Percentiles rank a stretch among this genome's conserved stretches.
Conservation (phyloP, 1,284 basidiomycete genomes). For the Sphagnurus paluster region DNA sequence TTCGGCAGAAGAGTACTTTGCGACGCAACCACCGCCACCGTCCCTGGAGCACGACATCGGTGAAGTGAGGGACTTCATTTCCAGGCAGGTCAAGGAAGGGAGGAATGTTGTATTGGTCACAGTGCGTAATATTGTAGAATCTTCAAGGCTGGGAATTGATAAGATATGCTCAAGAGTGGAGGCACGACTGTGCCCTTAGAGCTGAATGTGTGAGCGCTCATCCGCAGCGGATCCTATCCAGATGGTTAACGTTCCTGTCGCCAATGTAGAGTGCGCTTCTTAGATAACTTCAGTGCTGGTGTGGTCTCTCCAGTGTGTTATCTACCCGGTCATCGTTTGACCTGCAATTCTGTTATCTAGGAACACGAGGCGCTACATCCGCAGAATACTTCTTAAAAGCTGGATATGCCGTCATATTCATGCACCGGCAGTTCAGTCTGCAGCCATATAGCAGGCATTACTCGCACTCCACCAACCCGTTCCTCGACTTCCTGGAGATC, state of each 20-base stretch:
- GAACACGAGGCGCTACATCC: constrained; percentile 95
- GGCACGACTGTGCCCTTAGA: constrained; percentile 95
- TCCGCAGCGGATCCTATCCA: constrained; percentile 5
- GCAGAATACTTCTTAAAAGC: constrained; percentile 96
- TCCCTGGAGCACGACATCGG: constrained; percentile 67
- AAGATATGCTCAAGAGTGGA: constrained; percentile 65
- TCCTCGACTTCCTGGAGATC: constrained; percentile 92
- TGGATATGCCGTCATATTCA: constrained; percentile 97
- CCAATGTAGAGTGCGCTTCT: constrained; percentile 83
- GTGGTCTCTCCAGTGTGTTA: constrained; percentile 25
- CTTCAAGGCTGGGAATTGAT: constrained; percentile 7
- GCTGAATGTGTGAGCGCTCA: constrained; percentile 85
- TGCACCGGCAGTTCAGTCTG: constrained; percentile 96
- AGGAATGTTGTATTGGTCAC: constrained; percentile 92
- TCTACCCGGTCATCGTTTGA: not conserved
- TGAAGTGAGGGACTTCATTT: constrained; percentile 70
- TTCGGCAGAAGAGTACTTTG: constrained; percentile 87
- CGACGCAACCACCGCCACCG: constrained; percentile 75
- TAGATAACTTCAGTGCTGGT: constrained; percentile 99
- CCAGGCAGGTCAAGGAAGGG: constrained; percentile 59
- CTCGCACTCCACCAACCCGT: constrained; percentile 96
- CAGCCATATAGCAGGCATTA: constrained; percentile 97
- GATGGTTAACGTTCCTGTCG: constrained; percentile 14
- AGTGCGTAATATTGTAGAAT: constrained; percentile 48
- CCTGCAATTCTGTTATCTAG: constrained; percentile 35